Conservation (phyloP, 2,329 filamentous ascomycete genomes). For the Botryotinia convoluta region DNA sequence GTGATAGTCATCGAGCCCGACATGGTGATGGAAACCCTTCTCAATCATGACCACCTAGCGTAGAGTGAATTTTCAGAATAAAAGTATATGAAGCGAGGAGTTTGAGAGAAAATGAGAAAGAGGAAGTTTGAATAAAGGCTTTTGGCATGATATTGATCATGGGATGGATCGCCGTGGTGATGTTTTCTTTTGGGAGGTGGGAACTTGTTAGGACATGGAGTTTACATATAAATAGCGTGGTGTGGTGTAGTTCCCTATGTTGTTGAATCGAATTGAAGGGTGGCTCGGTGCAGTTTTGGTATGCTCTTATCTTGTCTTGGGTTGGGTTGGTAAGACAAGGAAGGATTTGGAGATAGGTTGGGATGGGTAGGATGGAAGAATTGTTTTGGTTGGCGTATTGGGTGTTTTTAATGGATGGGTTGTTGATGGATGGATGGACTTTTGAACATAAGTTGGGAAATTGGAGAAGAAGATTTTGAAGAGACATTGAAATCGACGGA, state of each 20-base stretch:
- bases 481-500: neutral
- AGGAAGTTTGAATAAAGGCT: constrained; percentile 19
- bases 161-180: neutral
- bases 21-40: constrained; percentile 21
- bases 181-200: neutral
- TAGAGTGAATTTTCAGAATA: neutral
- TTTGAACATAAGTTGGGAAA: constrained; percentile 13
- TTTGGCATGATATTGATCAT: constrained; percentile 10
- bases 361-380: neutral
- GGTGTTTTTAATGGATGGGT: constrained; percentile 7
- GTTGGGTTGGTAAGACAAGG: neutral
- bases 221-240: constrained; percentile 16
- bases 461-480: neutral
- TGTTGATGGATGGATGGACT: neutral
- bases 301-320: constrained; percentile 2
- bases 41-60: constrained; percentile 25
- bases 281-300: neutral
- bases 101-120: neutral
- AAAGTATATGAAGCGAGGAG: neutral
- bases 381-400: neutral
- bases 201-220: neutral
- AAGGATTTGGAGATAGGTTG: constrained; percentile 8
- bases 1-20: constrained; percentile 26
- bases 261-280: constrained; percentile 11
- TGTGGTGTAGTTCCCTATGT: constrained; percentile 8